Conservation (phyloP, 164 flowering plant species). For the Saururus chinensis region DNA sequence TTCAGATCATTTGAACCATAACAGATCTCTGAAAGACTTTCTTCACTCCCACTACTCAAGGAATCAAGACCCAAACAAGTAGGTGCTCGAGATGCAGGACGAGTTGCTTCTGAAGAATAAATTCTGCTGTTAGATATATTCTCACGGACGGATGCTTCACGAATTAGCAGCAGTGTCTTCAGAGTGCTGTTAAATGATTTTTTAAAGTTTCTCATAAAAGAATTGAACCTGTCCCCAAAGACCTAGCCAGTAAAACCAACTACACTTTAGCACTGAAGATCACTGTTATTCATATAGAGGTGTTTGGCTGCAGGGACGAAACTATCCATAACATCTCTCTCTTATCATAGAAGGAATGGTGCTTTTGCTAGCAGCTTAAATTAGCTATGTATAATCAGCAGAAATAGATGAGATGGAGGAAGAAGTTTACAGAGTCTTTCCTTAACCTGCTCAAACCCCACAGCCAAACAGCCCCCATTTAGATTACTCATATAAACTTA, state of each 20-base stretch:
- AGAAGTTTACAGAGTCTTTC: too few relatives aligned
- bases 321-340: too few relatives aligned
- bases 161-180: slow-evolving; percentile 55
- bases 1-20: slow-evolving; percentile 71
- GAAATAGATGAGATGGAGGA: too few relatives aligned
- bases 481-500: too few relatives aligned
- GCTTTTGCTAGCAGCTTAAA: too few relatives aligned
- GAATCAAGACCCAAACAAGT: not conserved
- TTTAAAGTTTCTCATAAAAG: slow-evolving; percentile 61
- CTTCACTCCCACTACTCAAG: slow-evolving; percentile 12
- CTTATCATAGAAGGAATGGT: too few relatives aligned
- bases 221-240: slow-evolving; percentile 61
- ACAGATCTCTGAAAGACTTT: slow-evolving; percentile 52
- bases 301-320: not conserved
- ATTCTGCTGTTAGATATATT: not conserved
- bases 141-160: slow-evolving; percentile 18
- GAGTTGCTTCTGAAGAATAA: not conserved
- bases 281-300: too few relatives aligned
- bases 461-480: too few relatives aligned
- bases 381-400: too few relatives aligned
- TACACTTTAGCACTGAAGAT: slow-evolving; percentile 6
- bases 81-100: not conserved
- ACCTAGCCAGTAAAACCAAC: slow-evolving; percentile 39
- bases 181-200: slow-evolving; percentile 74
- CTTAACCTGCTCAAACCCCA: too few relatives aligned